Conservation (phyloP, 495 filamentous ascomycete species). For the Collariella sp. region DNA sequence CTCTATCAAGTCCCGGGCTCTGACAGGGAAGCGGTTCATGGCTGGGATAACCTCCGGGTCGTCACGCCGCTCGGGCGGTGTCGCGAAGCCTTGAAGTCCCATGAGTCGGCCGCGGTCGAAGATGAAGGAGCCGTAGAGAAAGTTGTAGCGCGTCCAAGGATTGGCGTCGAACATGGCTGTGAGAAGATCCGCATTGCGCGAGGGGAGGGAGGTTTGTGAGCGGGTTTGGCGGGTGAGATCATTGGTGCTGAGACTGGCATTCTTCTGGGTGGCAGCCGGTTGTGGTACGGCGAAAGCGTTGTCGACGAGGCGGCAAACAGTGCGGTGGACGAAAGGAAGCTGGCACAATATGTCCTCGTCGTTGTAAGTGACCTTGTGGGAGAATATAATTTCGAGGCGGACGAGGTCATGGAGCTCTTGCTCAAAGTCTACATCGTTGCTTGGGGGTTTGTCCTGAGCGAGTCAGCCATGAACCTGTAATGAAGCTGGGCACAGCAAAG, state of each 20-base stretch:
- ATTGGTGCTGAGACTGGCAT: background rate
- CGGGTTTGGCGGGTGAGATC: background rate
- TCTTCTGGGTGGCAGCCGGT: constrained; percentile 7
- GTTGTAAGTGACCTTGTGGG: background rate
- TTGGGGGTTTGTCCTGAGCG: constrained; percentile 33
- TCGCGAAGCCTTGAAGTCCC: background rate
- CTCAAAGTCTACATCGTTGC: constrained; percentile 41
- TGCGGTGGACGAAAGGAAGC: constrained; percentile 31
- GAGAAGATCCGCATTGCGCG: constrained; percentile 42
- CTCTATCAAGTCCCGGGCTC: too few species aligned
- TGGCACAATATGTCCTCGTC: background rate
- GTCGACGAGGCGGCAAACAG: constrained; percentile 29
- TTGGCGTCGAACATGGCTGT: constrained; percentile 32
- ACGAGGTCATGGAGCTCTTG: constrained; percentile 40
- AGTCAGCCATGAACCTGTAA: background rate
- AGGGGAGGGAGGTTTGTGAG: constrained; percentile 24
- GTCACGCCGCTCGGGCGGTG: too few species aligned
- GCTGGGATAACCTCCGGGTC: too few species aligned
- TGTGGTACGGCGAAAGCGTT: constrained; percentile 23
- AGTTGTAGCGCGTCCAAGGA: constrained; percentile 33
- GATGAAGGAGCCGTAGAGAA: constrained; percentile 46
- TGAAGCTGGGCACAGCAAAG: background rate
- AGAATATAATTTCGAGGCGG: constrained; percentile 38
- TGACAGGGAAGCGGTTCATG: too few species aligned
- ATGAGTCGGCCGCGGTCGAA: constrained; percentile 35